Base-by-base conservation (phyloP, 805 yeast species). In the Saccharomycopsis lassenensis region DNA sequence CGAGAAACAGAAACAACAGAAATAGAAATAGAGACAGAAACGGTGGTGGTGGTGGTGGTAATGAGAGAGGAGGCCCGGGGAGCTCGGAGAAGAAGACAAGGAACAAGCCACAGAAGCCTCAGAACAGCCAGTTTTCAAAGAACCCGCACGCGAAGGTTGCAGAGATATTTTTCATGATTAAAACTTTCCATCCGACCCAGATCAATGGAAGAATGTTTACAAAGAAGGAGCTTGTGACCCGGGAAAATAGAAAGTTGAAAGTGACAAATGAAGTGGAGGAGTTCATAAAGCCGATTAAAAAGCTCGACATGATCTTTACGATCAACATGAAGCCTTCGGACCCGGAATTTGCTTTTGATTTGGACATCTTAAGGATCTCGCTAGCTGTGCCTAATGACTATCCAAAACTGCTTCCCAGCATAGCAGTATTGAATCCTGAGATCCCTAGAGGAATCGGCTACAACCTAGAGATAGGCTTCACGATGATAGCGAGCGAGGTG, bases 321-420 rank as follows among this genome's bases (percentile, higher is more conserved):
- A 62, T 72, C 43, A 44, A 61, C 22, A 40, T 74, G 31, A 48
- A 46, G 15, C 87, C 87, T 0, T 62, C 77, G 0, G 87, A 78
- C 50, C 86, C 86, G 0, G 80, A 78, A 30, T 80, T 81, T 49
- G 79, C 86, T 0, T 79, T 63, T 48, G 84, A 76, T 36, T 53
- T 80, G 21, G 66, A 64, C 2, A 47, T 52, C n/a, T 59, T 80
- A 38, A 64, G 68, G 33, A 48, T 79, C 22, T 65, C 71, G 30
- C 52, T 81, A 22, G 54, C 62, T 25, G 59, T 80, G 3, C 84
- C 89, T 0, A 48, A 54, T 2, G 57, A 56, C 23, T 80, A 76
- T 46, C 85, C 85, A 0, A 23, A 28, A 32, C 44, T 51, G 20
- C 48, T 48, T 23, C 82, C 85, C 1, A 55, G 64, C 11, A 61